Evolutionary conservation across 495 filamentous ascomycete genomes (phyloP), one percentile per base, ranked within the genome.

Genomic region (Penicillium crystallinum): DNA sequence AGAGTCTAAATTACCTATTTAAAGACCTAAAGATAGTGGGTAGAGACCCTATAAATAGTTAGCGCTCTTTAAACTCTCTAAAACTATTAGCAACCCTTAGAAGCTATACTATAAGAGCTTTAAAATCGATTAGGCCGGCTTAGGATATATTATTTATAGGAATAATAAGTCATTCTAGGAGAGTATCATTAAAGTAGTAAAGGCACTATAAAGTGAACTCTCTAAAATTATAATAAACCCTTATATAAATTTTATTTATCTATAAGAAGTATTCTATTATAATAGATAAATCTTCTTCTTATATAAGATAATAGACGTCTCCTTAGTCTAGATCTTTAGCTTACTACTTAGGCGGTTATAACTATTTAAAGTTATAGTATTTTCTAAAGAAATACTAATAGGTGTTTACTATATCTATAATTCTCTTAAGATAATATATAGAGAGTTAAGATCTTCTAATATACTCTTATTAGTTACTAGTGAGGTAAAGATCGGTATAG

Each of bases 281-380:
- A 43, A 52, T 2, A 37, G 43, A 14, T 7, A 3, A 15, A 19
- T 57, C 23, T 57, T 49, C 38, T 29, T 57, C 1, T 25, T 53
- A 29, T 57, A 57, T 45, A 44, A 57, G 38, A n/a, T 57, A 3
- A 57, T 57, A 49, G 55, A 57, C 35, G 30, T 57, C 10, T 49
- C 42, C 6, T 30, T 57, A 17, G 22, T 14, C 11, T 35, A 53
- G 29, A 44, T 57, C 19, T 57, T 57, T 27, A 35, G 49, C 37
- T 53, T 49, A 11, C 55, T 49, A 12, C 40, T 57, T 29, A 49
- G 55, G n/a, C 49, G 35, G 19, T 37, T 57, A 15, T 39, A 53
- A 39, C 44, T 43, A 11, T 57, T 48, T 27, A 49, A 57, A 31
- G 55, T 57, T 23, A 49, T 49, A 10, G 49, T 49, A 9, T 57